phyloP scores from a whole-genome alignment of 2,329 filamentous ascomycete species.

The Cladobotryum mycophilum region DNA sequence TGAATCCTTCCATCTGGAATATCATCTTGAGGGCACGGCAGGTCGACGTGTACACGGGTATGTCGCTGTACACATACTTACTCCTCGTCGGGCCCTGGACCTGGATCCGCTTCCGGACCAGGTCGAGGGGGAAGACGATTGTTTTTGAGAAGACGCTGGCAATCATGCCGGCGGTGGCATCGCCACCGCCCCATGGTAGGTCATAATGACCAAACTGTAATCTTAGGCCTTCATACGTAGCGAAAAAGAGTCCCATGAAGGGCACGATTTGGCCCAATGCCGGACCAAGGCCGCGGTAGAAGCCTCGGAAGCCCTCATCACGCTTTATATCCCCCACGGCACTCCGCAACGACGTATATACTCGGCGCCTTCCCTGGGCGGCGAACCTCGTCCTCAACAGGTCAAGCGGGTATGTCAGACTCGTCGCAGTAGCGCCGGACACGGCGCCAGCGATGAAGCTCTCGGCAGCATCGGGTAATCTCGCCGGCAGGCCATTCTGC shows the following conservation, averaged over 20 bases:
- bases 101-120: conserved; percentile 87
- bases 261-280: conserved; percentile 84
- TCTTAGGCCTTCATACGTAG: conserved; percentile 73
- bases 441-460: conserved; percentile 78
- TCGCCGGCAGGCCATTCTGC: conserved; percentile 38
- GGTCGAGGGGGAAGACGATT: conserved; percentile 84
- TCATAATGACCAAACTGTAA: conserved; percentile 48
- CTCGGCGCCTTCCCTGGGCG: conserved; percentile 73
- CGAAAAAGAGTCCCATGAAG: conserved; percentile 96
- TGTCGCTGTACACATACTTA: conserved; percentile 77
- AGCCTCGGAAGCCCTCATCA: conserved; percentile 70
- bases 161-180: conserved; percentile 74
- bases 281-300: conserved; percentile 81
- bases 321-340: conserved; percentile 67
- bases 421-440: conserved; percentile 77
- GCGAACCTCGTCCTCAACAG: conserved; percentile 90
- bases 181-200: conserved; percentile 67
- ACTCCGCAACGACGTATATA: conserved; percentile 67
- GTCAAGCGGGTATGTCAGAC: conserved; percentile 85
- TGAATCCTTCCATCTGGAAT: conserved; percentile 62
- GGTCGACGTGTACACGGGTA: conserved; percentile 73
- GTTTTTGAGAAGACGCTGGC: conserved; percentile 83
- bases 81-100: conserved; percentile 83
- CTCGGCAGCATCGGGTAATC: conserved; percentile 60
- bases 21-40: conserved; percentile 62